These are phyloP conservation scores for Lactifluus volemus DNA, from an alignment of 768 basidiomycete species.

Conservation along the genomic window DNA sequence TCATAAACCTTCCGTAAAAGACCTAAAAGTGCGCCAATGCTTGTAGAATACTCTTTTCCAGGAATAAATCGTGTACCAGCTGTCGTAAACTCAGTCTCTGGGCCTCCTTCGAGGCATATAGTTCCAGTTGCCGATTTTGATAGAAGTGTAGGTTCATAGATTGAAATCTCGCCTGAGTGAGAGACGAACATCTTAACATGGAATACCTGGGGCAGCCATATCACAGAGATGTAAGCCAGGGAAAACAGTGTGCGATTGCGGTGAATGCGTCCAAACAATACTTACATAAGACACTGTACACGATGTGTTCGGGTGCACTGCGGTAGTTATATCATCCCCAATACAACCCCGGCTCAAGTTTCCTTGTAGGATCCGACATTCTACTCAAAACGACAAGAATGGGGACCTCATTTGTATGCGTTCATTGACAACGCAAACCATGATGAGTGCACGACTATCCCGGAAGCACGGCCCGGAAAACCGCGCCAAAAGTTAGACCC, in stretches of 20 bases:
- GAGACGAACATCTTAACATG: not conserved
- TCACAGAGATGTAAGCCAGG: not conserved
- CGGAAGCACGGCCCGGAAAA: constrained; percentile 7
- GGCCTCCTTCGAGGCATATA: constrained; percentile 67
- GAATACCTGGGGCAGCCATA: not conserved
- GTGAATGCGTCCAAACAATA: not conserved
- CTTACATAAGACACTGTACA: not conserved
- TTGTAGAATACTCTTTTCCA: not conserved
- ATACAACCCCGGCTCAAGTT: no score
- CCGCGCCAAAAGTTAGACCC: not conserved
- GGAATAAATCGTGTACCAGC: constrained; percentile 42
- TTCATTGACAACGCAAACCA: not conserved
- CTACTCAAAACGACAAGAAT: no score
- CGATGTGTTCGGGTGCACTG: no score
- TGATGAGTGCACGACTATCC: not conserved
- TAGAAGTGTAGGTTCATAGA: constrained; percentile 45
- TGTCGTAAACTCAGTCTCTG: constrained; percentile 70
- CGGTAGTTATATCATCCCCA: no score
- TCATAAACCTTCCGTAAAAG: constrained; percentile 81
- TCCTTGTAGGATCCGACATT: not conserved
- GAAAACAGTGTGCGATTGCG: not conserved
- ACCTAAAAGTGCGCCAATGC: constrained; percentile 38
- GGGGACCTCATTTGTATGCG: not conserved
- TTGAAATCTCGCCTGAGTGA: constrained; percentile 6
- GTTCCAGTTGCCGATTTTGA: constrained; percentile 72